Evolutionary conservation across 1,284 basidiomycete genomes (phyloP).

Genomic region (Fomitopsis pinicola): DNA sequence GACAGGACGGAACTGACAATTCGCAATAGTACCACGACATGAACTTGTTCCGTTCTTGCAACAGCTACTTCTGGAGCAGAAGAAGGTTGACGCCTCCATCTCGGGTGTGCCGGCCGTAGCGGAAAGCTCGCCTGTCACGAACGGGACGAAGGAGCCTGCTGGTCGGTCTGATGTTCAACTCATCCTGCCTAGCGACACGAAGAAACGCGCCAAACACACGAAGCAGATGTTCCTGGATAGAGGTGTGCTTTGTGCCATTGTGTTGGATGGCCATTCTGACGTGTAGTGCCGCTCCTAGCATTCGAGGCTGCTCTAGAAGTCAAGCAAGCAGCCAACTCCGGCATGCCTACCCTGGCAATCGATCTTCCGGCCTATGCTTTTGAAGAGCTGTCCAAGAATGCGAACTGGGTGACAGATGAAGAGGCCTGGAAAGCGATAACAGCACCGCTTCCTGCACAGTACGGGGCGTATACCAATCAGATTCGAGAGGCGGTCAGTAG

Average conservation of each 20-base stretch:
- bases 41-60: conserved; percentile 72
- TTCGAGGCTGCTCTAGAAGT: conserved; percentile 56
- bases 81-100: conserved; percentile 61
- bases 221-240: conserved; percentile 67
- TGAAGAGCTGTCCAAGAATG: conserved; percentile 52
- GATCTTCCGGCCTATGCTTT: conserved; percentile 61
- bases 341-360: conserved; percentile 65
- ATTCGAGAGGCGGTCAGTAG: conserved; percentile 60
- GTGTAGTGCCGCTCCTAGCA: conserved; percentile 28
- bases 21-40: conserved; percentile 51
- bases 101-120: conserved; percentile 46
- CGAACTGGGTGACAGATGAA: conserved; percentile 68
- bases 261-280: neutral
- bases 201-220: conserved; percentile 69
- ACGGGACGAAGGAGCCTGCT: conserved; percentile 40
- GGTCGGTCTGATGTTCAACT: conserved; percentile 53
- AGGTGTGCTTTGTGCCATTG: conserved; percentile 37
- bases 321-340: conserved; percentile 46
- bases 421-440: conserved; percentile 64
- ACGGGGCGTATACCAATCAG: conserved; percentile 57
- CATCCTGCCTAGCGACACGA: conserved; percentile 60
- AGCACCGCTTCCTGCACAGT: conserved; percentile 48
- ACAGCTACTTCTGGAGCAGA: conserved; percentile 73
- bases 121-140: conserved; percentile 28
- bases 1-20: neutral